Base-by-base conservation (phyloP, 768 basidiomycete genomes). In the Tephrocybe rancida region DNA sequence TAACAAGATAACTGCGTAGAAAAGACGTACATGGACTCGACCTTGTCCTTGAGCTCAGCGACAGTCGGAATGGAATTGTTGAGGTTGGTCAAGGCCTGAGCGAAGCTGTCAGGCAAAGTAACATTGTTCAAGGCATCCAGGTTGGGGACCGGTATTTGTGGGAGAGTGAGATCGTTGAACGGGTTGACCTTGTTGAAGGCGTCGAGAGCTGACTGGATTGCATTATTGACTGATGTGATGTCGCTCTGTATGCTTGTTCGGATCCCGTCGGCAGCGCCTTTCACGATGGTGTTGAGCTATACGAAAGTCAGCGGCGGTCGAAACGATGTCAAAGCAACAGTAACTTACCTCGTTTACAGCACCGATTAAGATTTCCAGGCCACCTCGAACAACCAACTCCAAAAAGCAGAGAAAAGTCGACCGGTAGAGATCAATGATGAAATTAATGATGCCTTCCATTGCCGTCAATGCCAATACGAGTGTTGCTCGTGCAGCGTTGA, bases 361-460 rank as follows among this genome's bases (percentile, higher is more conserved):
- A 44, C 75, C 78, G 45, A 97, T 92, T 42, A 97, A 73, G 50
- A 98, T 73, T 22, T 84, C 79, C 47, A 99, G 75, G 5, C 82
- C 87, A 16, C 94, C 94, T 25, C 86, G 80, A 9, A 99, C 84
- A 21, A 91, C 85, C 39, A 98, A 79, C 69, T 98, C 94, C 58
- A 97, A 73, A 61, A 97, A 94, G 69, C 96, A 99, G 48, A 99
- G 79, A 64, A 96, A 87, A 3, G 95, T 90, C 3, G 94, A 95
- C 35, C 95, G 88, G 66, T 97, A 98, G 42, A 88, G 83, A 70
- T 93, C 89, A 59, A 98, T 82, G 58, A 97, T 82, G 70, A 98
- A 98, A 63, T 91, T 93, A 71, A 95, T 87, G 63, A 95, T 81
- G 0, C 79, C 85, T 66, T 97, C 92, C 83, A 96, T 88, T 32